Evolutionary conservation across 345 rosid genomes (phyloP).

Genomic region (Salix suchowensis): DNA sequence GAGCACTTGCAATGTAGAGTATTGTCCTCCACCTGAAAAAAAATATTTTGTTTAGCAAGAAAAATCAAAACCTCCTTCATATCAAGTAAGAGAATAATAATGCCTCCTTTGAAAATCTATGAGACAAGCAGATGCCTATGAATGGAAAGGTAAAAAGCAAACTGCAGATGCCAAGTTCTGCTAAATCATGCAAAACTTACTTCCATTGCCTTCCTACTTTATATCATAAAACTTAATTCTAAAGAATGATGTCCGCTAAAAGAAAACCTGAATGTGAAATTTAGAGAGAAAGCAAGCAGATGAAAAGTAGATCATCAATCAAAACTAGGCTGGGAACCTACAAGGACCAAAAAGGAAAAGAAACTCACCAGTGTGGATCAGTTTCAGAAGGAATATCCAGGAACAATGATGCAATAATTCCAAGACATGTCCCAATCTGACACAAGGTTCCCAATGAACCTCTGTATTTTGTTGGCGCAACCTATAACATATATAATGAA

Average conservation of each 20-base stretch:
- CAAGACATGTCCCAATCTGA: slow-evolving; percentile 74
- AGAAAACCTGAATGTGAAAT: background rate
- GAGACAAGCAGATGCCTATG: background rate
- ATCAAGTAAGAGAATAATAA: background rate
- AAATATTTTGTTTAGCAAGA: slow-evolving; percentile 3
- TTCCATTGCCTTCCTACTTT: background rate
- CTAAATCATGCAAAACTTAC: background rate
- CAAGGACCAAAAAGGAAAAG: slow-evolving; percentile 3
- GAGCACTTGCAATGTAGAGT: slow-evolving; percentile 53
- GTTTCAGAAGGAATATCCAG: slow-evolving; percentile 52
- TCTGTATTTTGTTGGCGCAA: slow-evolving; percentile 72
- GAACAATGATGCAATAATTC: slow-evolving; percentile 50
- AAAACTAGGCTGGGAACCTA: background rate
- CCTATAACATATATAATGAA: slow-evolving; percentile 31
- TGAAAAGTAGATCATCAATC: background rate
- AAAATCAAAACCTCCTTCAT: background rate
- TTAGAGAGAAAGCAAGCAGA: background rate
- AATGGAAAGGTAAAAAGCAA: background rate
- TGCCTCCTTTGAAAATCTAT: background rate
- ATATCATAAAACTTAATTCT: background rate
- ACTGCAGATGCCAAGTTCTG: background rate
- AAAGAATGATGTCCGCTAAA: background rate
- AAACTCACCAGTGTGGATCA: slow-evolving; percentile 70
- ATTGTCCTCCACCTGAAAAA: slow-evolving; percentile 77
- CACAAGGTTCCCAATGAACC: slow-evolving; percentile 65